phyloP scores from a whole-genome alignment of 192 early-diverging fungal genomes.

The Coemansia sp. region DNA sequence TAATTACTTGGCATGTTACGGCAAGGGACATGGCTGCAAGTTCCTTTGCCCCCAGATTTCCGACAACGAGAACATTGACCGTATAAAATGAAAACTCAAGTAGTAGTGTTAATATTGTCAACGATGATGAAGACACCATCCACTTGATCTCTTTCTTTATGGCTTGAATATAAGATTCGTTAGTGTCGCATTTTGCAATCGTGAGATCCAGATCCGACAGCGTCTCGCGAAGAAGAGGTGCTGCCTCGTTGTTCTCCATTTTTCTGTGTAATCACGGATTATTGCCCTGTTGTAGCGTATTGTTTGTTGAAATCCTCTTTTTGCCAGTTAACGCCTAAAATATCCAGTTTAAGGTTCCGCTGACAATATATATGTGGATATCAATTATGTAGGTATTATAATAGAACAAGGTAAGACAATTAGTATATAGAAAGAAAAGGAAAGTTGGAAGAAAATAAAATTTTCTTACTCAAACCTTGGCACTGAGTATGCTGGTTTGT shows the following conservation, averaged over 20 bases:
- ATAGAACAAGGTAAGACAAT: no score
- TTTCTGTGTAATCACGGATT: no score
- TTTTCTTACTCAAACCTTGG: no score
- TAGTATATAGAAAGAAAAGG: no score
- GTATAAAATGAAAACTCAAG: neutral
- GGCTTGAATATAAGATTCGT: slow-evolving; percentile 14
- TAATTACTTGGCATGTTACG: neutral
- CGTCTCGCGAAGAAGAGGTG: slow-evolving; percentile 25
- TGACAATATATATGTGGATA: no score
- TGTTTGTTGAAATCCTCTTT: no score
- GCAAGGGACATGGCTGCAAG: slow-evolving; percentile 7
- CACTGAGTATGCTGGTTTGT: no score
- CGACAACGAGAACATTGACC: neutral
- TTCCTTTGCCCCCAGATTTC: slow-evolving; percentile 4
- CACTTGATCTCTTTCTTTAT: slow-evolving; percentile 19
- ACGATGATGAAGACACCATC: slow-evolving; percentile 25
- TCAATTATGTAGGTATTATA: no score
- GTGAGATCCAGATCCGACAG: slow-evolving; percentile 20
- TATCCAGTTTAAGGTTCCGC: no score
- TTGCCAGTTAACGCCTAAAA: no score
- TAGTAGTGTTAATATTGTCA: slow-evolving; percentile 9
- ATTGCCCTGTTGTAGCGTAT: no score
- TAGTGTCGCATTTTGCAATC: slow-evolving; percentile 25
- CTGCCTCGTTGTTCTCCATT: slow-evolving; percentile 6
- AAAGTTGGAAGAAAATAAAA: no score